Conservation (phyloP, 257 asterid species). For the Plantago major region DNA sequence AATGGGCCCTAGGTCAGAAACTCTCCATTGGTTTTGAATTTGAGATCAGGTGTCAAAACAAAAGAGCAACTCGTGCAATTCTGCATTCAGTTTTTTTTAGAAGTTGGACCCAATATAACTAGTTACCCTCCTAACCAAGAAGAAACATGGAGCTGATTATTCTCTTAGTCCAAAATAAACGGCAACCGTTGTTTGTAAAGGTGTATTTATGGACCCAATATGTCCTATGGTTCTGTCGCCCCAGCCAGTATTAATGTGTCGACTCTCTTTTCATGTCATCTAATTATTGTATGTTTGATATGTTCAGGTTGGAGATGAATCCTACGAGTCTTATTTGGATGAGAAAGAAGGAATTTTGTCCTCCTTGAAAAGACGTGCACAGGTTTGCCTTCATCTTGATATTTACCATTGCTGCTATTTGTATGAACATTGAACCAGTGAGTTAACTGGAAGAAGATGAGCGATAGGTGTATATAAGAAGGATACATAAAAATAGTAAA, state of each 20-base stretch:
- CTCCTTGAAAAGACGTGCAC: constrained; percentile 84
- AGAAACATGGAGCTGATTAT: not conserved
- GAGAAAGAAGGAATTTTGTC: constrained; percentile 85
- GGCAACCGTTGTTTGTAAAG: not conserved
- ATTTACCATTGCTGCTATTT: too few relatives aligned
- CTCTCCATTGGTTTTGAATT: too few relatives aligned
- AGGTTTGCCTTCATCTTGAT: constrained; percentile 47
- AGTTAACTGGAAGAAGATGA: too few relatives aligned
- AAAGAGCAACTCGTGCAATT: too few relatives aligned
- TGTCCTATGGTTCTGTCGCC: constrained; percentile 9
- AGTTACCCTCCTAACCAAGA: too few relatives aligned
- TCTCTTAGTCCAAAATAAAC: not conserved
- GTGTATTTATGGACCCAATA: not conserved
- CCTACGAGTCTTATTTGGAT: constrained; percentile 67
- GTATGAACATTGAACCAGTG: too few relatives aligned
- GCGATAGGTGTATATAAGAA: too few relatives aligned
- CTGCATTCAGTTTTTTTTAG: not conserved
- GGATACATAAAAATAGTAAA: too few relatives aligned
- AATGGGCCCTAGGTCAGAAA: too few relatives aligned
- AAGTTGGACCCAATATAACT: too few relatives aligned
- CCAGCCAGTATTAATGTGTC: constrained; percentile 5
- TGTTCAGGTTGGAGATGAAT: constrained; percentile 87
- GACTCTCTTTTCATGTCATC: constrained; percentile 1
- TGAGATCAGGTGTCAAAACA: too few relatives aligned
- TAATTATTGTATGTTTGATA: constrained; percentile 1